Evolutionary conservation across 2,329 filamentous ascomycete species (phyloP).

Genomic region (Thermomyces lanuginosus): DNA sequence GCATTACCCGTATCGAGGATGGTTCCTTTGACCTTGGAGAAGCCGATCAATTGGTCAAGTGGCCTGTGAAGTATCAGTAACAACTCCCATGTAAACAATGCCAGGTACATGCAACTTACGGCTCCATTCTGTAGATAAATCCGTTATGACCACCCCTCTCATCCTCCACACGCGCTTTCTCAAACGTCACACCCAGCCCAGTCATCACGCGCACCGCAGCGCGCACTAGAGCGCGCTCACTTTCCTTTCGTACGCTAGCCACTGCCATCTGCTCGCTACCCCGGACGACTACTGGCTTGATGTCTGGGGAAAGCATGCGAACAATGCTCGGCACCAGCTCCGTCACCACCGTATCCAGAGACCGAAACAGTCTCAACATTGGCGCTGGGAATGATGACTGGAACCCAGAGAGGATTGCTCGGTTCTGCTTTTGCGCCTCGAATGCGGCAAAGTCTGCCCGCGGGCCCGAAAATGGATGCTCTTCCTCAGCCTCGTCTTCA

Average conservation of each 20-base stretch:
- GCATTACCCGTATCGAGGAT: constrained; percentile 38
- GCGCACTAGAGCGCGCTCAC: constrained; percentile 64
- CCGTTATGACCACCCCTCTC: constrained; percentile 44
- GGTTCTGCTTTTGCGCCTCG: constrained; percentile 67
- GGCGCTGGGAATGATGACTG: constrained; percentile 56
- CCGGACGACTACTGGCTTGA: constrained; percentile 79
- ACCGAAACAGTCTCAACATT: constrained; percentile 62
- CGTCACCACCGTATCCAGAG: constrained; percentile 56
- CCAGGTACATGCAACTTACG: constrained; percentile 40
- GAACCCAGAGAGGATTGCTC: constrained; percentile 54
- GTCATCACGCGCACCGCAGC: constrained; percentile 67
- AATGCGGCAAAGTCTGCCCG: constrained; percentile 65
- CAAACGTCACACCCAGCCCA: constrained; percentile 66
- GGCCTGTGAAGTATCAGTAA: constrained; percentile 28
- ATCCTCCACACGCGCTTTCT: constrained; percentile 61
- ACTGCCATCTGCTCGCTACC: constrained; percentile 48
- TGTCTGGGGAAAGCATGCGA: constrained; percentile 69
- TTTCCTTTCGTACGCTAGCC: constrained; percentile 76
- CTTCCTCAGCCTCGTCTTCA: constrained; percentile 29
- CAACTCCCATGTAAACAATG: constrained; percentile 20
- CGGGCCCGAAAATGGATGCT: constrained; percentile 63
- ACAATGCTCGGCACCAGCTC: constrained; percentile 76
- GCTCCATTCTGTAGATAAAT: constrained; percentile 91
- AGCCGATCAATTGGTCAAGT: constrained; percentile 63
- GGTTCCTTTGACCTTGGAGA: constrained; percentile 27